A percentile compares a stretch with the other conserved stretches of the same genome.
Conservation (phyloP, 163 green algal species). For the Trebouxia gelatinosa region DNA sequence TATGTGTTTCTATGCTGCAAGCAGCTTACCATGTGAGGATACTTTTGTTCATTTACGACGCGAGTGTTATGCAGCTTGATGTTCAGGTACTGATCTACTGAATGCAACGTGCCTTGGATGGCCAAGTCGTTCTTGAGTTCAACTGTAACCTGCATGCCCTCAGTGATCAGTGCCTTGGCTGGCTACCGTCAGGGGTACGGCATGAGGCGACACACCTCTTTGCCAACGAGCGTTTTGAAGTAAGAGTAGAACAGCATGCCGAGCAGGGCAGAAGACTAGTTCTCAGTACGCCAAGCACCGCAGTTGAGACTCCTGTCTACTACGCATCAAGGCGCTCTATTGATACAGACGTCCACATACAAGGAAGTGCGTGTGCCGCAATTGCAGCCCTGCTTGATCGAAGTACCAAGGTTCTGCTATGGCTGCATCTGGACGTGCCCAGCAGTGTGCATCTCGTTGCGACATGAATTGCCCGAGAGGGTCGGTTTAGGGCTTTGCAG, state of each 20-base stretch:
- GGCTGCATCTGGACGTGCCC: constrained; percentile 60
- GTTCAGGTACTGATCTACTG: constrained; percentile 99
- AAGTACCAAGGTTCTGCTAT: no score
- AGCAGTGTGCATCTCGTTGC: constrained; percentile 83
- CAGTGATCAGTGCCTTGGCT: background rate
- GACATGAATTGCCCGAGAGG: constrained; percentile 62
- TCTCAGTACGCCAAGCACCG: no score
- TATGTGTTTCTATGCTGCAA: background rate
- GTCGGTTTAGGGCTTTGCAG: constrained; percentile 75
- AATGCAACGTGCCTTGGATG: constrained; percentile 93
- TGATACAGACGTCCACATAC: no score
- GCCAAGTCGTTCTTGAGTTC: constrained; percentile 99
- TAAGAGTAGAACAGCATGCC: constrained; percentile 95
- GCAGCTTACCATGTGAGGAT: constrained; percentile 91
- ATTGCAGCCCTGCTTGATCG: no score
- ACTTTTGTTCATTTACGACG: constrained; percentile 89
- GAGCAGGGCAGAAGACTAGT: no score
- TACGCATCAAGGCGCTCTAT: no score
- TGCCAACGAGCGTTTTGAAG: constrained; percentile 96
- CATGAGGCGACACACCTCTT: constrained; percentile 55
- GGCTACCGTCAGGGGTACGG: background rate
- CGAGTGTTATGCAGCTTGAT: constrained; percentile 93
- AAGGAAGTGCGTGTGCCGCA: no score
- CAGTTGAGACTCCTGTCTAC: no score
- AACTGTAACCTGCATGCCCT: constrained; percentile 83